Conservation (phyloP, 2,329 filamentous ascomycete species). For the Cladosporium sp. region DNA sequence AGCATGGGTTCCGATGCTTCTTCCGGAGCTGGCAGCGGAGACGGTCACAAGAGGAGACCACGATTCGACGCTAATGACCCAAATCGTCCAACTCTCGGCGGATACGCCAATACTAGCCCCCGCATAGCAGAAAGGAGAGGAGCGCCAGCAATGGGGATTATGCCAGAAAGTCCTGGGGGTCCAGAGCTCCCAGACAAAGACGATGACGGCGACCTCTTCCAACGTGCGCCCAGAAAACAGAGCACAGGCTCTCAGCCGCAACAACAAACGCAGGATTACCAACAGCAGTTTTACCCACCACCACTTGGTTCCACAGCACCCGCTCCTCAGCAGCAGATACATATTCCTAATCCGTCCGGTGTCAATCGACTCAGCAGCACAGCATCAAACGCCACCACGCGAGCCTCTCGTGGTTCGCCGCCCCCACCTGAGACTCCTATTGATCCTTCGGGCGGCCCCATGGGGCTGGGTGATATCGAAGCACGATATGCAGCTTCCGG, state of each 20-base stretch:
- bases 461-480: conserved; percentile 70
- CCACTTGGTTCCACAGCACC: conserved; percentile 38
- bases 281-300: conserved; percentile 64
- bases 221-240: conserved; percentile 54
- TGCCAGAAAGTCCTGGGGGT: conserved; percentile 74
- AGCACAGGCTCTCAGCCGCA: conserved; percentile 18
- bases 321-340: conserved; percentile 39
- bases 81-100: conserved; percentile 48
- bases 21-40: conserved; percentile 27
- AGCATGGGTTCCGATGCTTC: conserved; percentile 36
- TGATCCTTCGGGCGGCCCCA: conserved; percentile 39
- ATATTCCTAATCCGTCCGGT: conserved; percentile 53
- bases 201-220: conserved; percentile 70
- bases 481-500: conserved; percentile 88
- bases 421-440: conserved; percentile 92
- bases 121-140: conserved; percentile 79
- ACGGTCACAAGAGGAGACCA: conserved; percentile 33
- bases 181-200: conserved; percentile 74
- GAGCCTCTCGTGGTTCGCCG: conserved; percentile 87
- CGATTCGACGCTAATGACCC: conserved; percentile 51
- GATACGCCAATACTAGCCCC: conserved; percentile 42
- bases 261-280: conserved; percentile 27
- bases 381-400: conserved; percentile 89
- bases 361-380: conserved; percentile 72
- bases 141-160: conserved; percentile 70